phyloP scores from a whole-genome alignment of 495 filamentous ascomycete species.

The Trichoderma asperelloides region DNA sequence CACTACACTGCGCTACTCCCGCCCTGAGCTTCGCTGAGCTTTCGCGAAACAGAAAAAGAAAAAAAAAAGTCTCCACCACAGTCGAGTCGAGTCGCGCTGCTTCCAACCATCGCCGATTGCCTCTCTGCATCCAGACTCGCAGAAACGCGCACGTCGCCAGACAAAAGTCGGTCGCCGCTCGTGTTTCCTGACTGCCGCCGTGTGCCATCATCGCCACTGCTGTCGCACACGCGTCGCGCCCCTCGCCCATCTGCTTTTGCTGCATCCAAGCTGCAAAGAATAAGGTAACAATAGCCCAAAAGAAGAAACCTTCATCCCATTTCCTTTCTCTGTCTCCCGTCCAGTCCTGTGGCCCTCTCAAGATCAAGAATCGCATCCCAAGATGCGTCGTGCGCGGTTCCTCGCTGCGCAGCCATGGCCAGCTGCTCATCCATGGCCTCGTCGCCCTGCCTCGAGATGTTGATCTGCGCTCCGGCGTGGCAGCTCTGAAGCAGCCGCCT shows the following conservation, averaged over 20 bases:
- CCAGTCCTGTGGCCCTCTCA: background rate
- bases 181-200: conserved; percentile 6
- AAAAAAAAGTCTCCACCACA: background rate
- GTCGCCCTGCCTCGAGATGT: background rate
- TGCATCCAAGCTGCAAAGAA: background rate
- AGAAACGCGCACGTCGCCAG: conserved; percentile 5
- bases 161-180: conserved; percentile 7
- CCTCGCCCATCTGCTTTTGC: background rate
- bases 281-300: background rate
- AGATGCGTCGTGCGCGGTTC: background rate
- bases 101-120: conserved; percentile 4
- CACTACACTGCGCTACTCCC: background rate
- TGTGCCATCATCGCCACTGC: background rate
- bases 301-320: background rate
- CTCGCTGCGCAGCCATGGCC: conserved; percentile 6
- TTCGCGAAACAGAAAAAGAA: background rate
- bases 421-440: background rate
- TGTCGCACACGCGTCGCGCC: conserved; percentile 5
- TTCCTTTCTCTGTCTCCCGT: background rate
- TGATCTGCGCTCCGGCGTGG: background rate
- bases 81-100: conserved; percentile 1
- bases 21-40: background rate
- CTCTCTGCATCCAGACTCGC: background rate
- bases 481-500: conserved; percentile 1
- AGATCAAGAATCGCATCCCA: background rate